These are phyloP conservation scores for Chrysoporthe austroafricana DNA, from an alignment of 2,329 filamentous ascomycete genomes.

Conservation along the genomic window DNA sequence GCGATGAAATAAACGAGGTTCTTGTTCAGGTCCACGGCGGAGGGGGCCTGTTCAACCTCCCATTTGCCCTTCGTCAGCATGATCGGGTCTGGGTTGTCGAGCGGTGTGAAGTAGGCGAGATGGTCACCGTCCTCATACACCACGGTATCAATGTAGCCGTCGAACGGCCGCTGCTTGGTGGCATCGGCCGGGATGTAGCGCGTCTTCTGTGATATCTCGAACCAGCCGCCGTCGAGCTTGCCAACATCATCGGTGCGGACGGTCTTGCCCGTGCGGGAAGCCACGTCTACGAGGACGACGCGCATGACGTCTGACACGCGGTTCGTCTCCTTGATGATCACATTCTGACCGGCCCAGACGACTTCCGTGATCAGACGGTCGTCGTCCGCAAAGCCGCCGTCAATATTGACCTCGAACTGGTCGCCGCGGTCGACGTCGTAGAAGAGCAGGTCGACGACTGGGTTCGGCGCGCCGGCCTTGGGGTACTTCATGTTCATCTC, in stretches of 20 bases:
- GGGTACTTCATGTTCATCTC: conserved; percentile 94
- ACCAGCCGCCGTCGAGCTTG: conserved; percentile 93
- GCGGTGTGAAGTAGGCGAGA: conserved; percentile 86
- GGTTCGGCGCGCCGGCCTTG: conserved; percentile 92
- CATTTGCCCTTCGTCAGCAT: conserved; percentile 87
- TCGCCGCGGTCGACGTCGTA: conserved; percentile 81
- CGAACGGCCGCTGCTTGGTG: conserved; percentile 71
- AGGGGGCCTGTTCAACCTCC: conserved; percentile 88
- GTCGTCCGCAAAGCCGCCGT: conserved; percentile 77
- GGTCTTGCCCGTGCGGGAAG: conserved; percentile 72
- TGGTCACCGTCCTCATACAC: conserved; percentile 88
- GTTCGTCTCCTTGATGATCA: conserved; percentile 90
- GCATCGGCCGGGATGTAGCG: conserved; percentile 85
- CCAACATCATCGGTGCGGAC: conserved; percentile 80
- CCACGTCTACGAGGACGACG: conserved; percentile 82
- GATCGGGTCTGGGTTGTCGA: conserved; percentile 80
- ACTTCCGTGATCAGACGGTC: conserved; percentile 92
- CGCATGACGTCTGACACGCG: conserved; percentile 90
- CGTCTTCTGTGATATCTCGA: conserved; percentile 88
- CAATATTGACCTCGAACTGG: conserved; percentile 77
- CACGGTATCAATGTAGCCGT: conserved; percentile 92
- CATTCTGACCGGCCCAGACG: conserved; percentile 84
- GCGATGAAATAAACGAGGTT: conserved; percentile 91
- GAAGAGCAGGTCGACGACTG: conserved; percentile 83
- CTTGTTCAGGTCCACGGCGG: conserved; percentile 79